These are phyloP conservation scores for Galerina marginata DNA, from an alignment of 768 basidiomycete species.

Conservation along the genomic window DNA sequence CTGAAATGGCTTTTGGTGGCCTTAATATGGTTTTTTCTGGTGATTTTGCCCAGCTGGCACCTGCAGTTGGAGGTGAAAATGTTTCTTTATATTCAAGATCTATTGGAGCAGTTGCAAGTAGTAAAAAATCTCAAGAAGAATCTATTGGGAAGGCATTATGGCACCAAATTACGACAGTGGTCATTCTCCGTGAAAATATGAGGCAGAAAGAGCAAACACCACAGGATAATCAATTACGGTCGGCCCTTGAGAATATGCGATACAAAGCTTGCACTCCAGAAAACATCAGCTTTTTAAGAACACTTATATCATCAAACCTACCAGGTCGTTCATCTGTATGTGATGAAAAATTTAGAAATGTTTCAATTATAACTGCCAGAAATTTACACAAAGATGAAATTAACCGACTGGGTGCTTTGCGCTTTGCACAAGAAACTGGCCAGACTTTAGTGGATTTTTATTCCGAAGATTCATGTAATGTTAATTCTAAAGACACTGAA, in stretches of 20 bases:
- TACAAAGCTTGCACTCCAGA: constrained; percentile 42
- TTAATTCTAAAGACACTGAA: background rate
- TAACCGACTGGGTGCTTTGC: constrained; percentile 32
- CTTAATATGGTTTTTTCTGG: constrained; percentile 48
- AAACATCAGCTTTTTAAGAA: constrained; percentile 41
- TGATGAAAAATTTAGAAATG: constrained; percentile 30
- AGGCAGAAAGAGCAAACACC: constrained; percentile 26
- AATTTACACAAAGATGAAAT: constrained; percentile 43
- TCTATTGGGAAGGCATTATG: constrained; percentile 35
- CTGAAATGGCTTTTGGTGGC: constrained; percentile 37
- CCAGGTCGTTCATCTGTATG: constrained; percentile 13
- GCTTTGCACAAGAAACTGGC: constrained; percentile 38
- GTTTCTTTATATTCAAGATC: constrained; percentile 10
- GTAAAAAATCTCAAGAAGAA: constrained; percentile 18
- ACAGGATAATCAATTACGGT: constrained; percentile 31
- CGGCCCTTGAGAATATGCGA: constrained; percentile 40
- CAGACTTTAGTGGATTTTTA: constrained; percentile 31
- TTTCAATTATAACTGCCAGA: constrained; percentile 42
- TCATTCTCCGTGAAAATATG: constrained; percentile 41
- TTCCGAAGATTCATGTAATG: constrained; percentile 25
- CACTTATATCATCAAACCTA: constrained; percentile 23
- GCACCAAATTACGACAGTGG: constrained; percentile 38
- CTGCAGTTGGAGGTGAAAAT: constrained; percentile 26
- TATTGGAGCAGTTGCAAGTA: background rate
- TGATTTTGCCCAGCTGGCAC: constrained; percentile 51